Conservation (phyloP, 768 basidiomycete species). For the Pleurotus eryngii region DNA sequence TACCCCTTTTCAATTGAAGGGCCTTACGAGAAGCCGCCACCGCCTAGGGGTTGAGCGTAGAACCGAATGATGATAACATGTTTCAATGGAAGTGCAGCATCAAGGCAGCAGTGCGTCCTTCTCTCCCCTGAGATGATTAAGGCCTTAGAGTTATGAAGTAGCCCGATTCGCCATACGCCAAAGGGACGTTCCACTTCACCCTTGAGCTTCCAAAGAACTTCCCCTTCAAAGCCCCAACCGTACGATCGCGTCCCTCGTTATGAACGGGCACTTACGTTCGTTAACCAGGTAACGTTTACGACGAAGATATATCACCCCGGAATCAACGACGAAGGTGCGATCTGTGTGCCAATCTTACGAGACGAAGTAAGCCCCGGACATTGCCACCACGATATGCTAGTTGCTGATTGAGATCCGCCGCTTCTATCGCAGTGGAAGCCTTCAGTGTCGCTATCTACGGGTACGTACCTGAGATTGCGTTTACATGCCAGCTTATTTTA, state of each 20-base stretch:
- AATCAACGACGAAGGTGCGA: conserved; percentile 84
- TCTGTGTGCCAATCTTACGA: conserved; percentile 80
- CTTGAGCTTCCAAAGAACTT: conserved; percentile 74
- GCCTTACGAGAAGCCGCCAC: neutral
- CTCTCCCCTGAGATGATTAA: neutral
- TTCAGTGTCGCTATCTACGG: conserved; percentile 66
- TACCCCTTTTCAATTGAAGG: neutral
- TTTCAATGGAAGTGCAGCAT: conserved; percentile 77
- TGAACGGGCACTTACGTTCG: conserved; percentile 1
- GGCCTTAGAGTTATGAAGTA: conserved; percentile 22
- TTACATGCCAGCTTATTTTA: too few relatives aligned
- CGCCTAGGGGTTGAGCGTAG: conserved; percentile 57
- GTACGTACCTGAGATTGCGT: conserved; percentile 30
- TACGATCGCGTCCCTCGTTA: conserved; percentile 26
- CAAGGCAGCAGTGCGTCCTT: conserved; percentile 61
- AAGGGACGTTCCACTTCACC: conserved; percentile 74
- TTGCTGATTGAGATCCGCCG: neutral
- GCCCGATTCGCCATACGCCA: conserved; percentile 81
- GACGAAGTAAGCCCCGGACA: conserved; percentile 59
- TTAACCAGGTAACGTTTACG: conserved; percentile 67
- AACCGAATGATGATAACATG: conserved; percentile 67
- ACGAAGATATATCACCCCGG: conserved; percentile 92
- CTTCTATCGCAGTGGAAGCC: conserved; percentile 71
- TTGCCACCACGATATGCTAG: neutral
- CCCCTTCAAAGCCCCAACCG: conserved; percentile 84